A percentile compares a stretch with the other conserved stretches of the same genome.
These are phyloP conservation scores for Cyclocybe cylindracea DNA, from an alignment of 768 basidiomycete genomes.

Conservation along the genomic window DNA sequence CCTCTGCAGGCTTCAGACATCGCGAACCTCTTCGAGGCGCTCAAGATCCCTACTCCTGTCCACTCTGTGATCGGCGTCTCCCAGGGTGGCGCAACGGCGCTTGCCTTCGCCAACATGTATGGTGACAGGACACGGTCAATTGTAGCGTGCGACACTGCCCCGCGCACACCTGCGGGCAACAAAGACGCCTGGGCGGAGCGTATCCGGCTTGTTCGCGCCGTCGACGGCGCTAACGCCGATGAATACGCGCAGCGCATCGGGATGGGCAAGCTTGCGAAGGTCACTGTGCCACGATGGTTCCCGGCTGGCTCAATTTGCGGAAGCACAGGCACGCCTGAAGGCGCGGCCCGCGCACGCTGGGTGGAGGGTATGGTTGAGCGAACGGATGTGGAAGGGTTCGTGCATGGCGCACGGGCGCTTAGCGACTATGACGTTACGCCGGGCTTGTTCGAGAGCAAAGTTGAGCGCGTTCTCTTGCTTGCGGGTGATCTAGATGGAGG, in stretches of 20 bases:
- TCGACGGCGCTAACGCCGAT: constrained; percentile 9
- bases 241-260: constrained; percentile 36
- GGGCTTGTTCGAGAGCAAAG: constrained; percentile 20
- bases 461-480: constrained; percentile 40
- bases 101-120: constrained; percentile 45
- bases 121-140: constrained; percentile 36
- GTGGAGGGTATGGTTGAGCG: constrained; percentile 36
- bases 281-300: constrained; percentile 53
- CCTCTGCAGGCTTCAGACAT: constrained; percentile 48
- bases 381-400: constrained; percentile 45
- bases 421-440: constrained; percentile 39
- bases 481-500: constrained; percentile 50
- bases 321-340: constrained; percentile 4
- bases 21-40: constrained; percentile 32
- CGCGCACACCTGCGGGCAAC: constrained; percentile 46
- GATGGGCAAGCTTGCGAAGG: constrained; percentile 39
- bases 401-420: constrained; percentile 45
- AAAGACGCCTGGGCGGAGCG: constrained; percentile 50
- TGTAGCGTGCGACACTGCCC: constrained; percentile 50
- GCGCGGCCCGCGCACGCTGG: constrained; percentile 21
- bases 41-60: constrained; percentile 37
- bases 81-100: constrained; percentile 51
- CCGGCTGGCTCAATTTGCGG: constrained; percentile 30
- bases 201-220: constrained; percentile 35
- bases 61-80: constrained; percentile 53